Percentiles rank a stretch among this genome's conserved stretches.
phyloP scores from a whole-genome alignment of 257 asterid species.

The Penstemon eatonii region DNA sequence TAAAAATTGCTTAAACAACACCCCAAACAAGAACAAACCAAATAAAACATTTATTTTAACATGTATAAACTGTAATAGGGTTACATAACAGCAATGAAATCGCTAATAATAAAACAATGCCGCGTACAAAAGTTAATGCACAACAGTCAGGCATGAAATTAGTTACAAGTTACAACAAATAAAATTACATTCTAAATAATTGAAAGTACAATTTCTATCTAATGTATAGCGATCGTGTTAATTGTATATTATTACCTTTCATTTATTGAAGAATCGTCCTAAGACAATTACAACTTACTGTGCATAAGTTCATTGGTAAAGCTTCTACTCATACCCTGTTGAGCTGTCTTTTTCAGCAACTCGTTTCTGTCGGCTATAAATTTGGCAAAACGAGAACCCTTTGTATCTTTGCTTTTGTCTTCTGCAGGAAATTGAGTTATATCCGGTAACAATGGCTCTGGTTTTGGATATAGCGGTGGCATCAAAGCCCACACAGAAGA shows the following conservation, averaged over 20 bases:
- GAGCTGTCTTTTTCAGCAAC: slow-evolving; percentile 46
- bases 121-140: neutral
- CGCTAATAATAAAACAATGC: slow-evolving; percentile 16
- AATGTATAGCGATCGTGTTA: slow-evolving; percentile 1
- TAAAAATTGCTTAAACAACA: no score
- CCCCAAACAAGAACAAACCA: neutral
- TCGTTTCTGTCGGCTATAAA: slow-evolving; percentile 72
- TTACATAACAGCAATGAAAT: slow-evolving; percentile 27
- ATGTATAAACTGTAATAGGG: neutral
- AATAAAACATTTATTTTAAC: neutral
- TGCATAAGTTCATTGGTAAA: slow-evolving; percentile 39
- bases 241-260: slow-evolving; percentile 22
- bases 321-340: slow-evolving; percentile 42
- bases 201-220: slow-evolving; percentile 1
- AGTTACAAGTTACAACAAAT: slow-evolving; percentile 34
- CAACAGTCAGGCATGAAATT: neutral
- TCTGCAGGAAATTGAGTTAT: slow-evolving; percentile 42
- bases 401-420: slow-evolving; percentile 46
- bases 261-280: slow-evolving; percentile 2
- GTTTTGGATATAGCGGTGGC: slow-evolving; percentile 78
- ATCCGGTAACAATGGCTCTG: slow-evolving; percentile 50
- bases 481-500: slow-evolving; percentile 87
- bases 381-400: slow-evolving; percentile 90
- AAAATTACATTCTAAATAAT: neutral
- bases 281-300: slow-evolving; percentile 62